Base-by-base conservation (phyloP, 441 rosid species). In the Breynia disticha region DNA sequence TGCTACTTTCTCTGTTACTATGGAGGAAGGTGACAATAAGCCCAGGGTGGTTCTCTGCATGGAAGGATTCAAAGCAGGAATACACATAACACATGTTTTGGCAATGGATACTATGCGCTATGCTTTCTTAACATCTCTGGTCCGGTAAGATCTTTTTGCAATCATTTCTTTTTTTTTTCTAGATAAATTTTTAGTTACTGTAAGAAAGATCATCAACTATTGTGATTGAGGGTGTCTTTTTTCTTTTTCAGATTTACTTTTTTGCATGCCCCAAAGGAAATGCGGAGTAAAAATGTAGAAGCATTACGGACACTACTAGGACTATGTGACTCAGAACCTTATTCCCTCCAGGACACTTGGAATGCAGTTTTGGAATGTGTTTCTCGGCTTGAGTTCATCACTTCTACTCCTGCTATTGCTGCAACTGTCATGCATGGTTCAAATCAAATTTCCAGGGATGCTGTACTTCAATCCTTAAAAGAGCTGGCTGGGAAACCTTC, bases 71-170 rank as follows among this genome's bases (percentile, higher is more conserved):
- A 90, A 79, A 79, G 97, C 97, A 77, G 97, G 96, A 54, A 94
- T 94, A 74, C 91, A 82, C 70, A 82, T 94, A 53, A 78, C 97
- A 0, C 73, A 74, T 75, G 87, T 79, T 79, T 86, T 94, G 68
- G 95, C 97, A 75, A 94, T 94, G 97, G 97, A 90, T 74, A 94
- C 99, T 54, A 90, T 87, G 95, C 97, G 99, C 35, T 94, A 90
- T 79, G 99, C 99, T 59, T 94, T 87, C 71, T 66, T 94, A 70
- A 94, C 99, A 50, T 94, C 99, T 44, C 79, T 94, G 72, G 87
- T 90, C 72, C 81, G 99, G 99, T 90, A 73, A 69, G 49, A 35
- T 47, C 43, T 35, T 18, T 41, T 44, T 24, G 14, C 19, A 63
- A 49, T 15, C 17, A 48, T 45, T 50, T 57, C 17, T 49, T 60